Conservation (phyloP, 305 asterid species). For the Caryopteris hybrid region DNA sequence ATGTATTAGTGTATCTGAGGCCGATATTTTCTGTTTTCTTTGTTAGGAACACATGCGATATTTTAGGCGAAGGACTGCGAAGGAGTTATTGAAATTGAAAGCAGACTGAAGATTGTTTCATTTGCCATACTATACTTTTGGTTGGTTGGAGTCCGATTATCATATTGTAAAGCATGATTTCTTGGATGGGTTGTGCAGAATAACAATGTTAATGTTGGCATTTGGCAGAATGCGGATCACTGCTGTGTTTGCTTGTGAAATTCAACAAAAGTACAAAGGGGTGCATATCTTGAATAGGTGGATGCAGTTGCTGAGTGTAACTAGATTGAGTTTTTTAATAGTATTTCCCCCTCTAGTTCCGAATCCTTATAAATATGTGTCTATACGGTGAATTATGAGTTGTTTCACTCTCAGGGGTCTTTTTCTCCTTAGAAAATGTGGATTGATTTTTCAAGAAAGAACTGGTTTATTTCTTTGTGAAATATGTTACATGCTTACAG, state of each 20-base stretch:
- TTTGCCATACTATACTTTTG: neutral
- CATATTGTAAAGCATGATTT: neutral
- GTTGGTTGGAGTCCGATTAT: neutral
- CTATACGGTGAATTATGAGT: neutral
- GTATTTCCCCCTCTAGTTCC: no score
- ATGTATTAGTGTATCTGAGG: neutral
- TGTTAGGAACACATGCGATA: slow-evolving; percentile 64
- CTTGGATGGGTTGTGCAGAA: neutral
- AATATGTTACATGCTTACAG: no score
- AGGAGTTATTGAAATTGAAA: slow-evolving; percentile 59
- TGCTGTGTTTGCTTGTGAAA: neutral
- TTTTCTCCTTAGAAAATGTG: neutral
- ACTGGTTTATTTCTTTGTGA: neutral
- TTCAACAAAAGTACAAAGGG: neutral
- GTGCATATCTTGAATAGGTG: neutral
- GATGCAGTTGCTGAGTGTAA: neutral
- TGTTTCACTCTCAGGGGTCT: neutral
- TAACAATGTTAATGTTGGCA: neutral
- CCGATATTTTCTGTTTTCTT: neutral
- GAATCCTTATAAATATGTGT: neutral
- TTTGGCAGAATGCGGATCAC: neutral
- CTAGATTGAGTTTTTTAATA: no score
- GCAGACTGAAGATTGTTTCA: slow-evolving; percentile 41
- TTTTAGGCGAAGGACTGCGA: slow-evolving; percentile 63
- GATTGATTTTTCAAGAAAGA: neutral